Evolutionary conservation across 73 alveolate genomes (phyloP), one percentile per base, ranked within the genome.

Genomic region (Uronychia setigera): DNA sequence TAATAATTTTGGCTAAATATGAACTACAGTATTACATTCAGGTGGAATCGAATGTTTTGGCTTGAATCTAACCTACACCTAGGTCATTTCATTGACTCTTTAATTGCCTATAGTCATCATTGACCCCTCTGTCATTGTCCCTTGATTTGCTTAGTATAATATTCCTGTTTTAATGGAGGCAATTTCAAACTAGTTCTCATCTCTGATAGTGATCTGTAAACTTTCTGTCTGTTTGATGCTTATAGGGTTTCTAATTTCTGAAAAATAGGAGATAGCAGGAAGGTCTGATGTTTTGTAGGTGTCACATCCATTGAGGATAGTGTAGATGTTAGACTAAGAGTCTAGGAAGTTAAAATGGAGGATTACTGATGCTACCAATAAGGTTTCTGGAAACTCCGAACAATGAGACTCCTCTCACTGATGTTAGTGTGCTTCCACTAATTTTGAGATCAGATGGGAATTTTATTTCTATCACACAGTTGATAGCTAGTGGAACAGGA

Each of bases 281-380:
- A 76, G 81, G 27, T 76, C 81, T 76, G 59, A 35, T 76, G 59
- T 31, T 31, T 31, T 76, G 59, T 76, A 76, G 28, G 59, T 13
- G 32, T 76, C 46, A 76, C 81, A 76, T 1, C 81, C 59, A 30
- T 76, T 58, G 1, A 31, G 28, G 28, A 76, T 28, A 5, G 81
- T 31, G 59, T 76, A 76, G 29, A 76, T 31, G 30, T 76, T 76
- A 1, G 46, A 76, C 32, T 31, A 27, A 5, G 81, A 13, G 30
- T 76, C 59, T 31, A 76, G n/a, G 5, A 35, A n/a, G 19, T 29
- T 28, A 5, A 9, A n/a, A 5, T 31, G 28, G 5, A 9, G 9
- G 29, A 25, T 30, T 31, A 32, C 46, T 60, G 5, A 79, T 59
- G n/a, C 84, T 79, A 1, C 84, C 84, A 35, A 86, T 80, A 1